Evolutionary conservation across 1,284 basidiomycete species (phyloP).

Genomic region (Melampsora americana): DNA sequence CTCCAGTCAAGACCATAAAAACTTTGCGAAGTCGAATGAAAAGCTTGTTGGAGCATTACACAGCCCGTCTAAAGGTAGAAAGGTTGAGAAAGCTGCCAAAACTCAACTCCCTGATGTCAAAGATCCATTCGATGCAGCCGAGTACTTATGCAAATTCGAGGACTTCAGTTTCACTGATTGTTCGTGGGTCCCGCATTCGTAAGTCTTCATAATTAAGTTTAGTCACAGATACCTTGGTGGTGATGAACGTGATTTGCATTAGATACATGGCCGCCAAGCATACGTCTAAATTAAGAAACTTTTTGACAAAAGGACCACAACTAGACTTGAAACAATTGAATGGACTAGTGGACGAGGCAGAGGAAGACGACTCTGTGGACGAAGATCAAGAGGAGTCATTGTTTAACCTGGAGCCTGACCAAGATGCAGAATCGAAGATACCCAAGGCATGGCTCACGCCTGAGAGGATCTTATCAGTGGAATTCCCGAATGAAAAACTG

Average conservation of each 20-base stretch:
- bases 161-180: slow-evolving; percentile 69
- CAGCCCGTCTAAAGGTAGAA: slow-evolving; percentile 48
- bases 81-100: slow-evolving; percentile 61
- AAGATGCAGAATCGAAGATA: slow-evolving; percentile 67
- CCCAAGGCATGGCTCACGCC: slow-evolving; percentile 59
- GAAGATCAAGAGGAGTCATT: slow-evolving; percentile 48
- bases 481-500: slow-evolving; percentile 29
- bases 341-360: slow-evolving; percentile 47
- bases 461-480: slow-evolving; percentile 15
- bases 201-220: slow-evolving; percentile 7
- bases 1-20: slow-evolving; percentile 56
- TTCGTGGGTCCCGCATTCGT: slow-evolving; percentile 52
- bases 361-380: slow-evolving; percentile 51
- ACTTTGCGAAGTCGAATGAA: slow-evolving; percentile 29
- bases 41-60: slow-evolving; percentile 42
- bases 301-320: slow-evolving; percentile 40
- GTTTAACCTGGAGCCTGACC: slow-evolving; percentile 55
- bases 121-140: slow-evolving; percentile 63
- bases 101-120: slow-evolving; percentile 54
- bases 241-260: slow-evolving; percentile 41
- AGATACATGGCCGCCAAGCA: slow-evolving; percentile 36
- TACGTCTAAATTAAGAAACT: slow-evolving; percentile 42
- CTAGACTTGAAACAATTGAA: slow-evolving; percentile 47
- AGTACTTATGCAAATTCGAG: slow-evolving; percentile 85
- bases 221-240: neutral